A percentile compares a stretch with the other conserved stretches of the same genome.
phyloP scores from a whole-genome alignment of 2,329 filamentous ascomycete species.

The Catunica adiposa region DNA sequence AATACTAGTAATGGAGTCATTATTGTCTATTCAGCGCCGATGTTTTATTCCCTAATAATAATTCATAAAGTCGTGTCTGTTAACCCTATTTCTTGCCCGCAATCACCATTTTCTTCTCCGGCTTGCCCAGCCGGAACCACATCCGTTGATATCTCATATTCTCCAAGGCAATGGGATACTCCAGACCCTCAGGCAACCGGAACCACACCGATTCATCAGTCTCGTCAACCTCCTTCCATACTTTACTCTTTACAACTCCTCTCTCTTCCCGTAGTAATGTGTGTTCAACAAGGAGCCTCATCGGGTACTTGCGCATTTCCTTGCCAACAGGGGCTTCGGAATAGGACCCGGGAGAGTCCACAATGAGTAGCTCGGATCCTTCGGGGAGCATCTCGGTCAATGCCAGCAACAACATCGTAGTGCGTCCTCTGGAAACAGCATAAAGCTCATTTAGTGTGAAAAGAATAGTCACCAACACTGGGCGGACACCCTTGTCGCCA shows the following conservation, averaged over 20 bases:
- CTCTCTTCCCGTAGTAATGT: conserved; percentile 32
- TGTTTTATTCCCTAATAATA: not conserved
- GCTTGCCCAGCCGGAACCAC: conserved; percentile 3
- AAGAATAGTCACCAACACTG: conserved; percentile 59
- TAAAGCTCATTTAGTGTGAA: conserved; percentile 97
- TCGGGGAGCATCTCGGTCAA: conserved; percentile 42
- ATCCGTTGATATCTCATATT: conserved; percentile 76
- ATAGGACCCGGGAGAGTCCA: conserved; percentile 89
- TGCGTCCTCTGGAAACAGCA: conserved; percentile 51
- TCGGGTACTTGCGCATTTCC: conserved; percentile 57
- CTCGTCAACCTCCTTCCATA: conserved; percentile 55
- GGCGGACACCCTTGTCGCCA: conserved; percentile 18
- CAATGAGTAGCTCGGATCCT: conserved; percentile 60
- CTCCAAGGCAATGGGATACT: conserved; percentile 74
- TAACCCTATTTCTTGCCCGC: not conserved
- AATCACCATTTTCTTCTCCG: not conserved
- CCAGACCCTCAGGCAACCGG: conserved; percentile 47
- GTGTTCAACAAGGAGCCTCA: conserved; percentile 84
- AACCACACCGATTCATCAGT: conserved; percentile 76
- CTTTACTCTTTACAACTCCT: conserved; percentile 16
- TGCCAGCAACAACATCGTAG: conserved; percentile 57
- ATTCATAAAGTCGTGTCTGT: not conserved
- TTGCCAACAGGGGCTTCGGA: conserved; percentile 60
- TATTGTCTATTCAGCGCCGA: not conserved
- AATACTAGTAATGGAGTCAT: not conserved